A percentile compares a stretch with the other conserved stretches of the same genome.
Evolutionary conservation across 129 eudicot genomes (phyloP).

Genomic region (Chrysanthemum makinoi): DNA sequence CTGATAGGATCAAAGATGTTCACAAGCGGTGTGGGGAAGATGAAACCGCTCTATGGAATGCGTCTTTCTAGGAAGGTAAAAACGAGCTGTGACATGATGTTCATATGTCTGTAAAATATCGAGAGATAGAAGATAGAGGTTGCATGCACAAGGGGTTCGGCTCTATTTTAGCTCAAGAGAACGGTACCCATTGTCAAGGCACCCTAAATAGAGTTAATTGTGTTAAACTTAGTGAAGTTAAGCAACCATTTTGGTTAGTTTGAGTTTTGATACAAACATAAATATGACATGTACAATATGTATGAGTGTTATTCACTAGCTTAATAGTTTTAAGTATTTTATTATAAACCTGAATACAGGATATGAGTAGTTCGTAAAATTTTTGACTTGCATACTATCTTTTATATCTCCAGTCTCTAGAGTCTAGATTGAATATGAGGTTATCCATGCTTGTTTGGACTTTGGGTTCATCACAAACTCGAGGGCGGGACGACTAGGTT

Average conservation of each 20-base stretch:
- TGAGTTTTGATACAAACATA: slow-evolving; percentile 2
- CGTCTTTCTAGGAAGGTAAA: slow-evolving; percentile 35
- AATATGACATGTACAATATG: not conserved
- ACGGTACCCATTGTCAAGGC: slow-evolving; percentile 30
- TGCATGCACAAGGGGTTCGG: slow-evolving; percentile 21
- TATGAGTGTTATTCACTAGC: not conserved
- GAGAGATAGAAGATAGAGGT: slow-evolving; percentile 27
- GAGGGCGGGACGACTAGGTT: too few species aligned
- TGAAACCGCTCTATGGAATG: slow-evolving; percentile 61
- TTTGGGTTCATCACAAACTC: too few species aligned
- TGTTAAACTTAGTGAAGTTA: not conserved
- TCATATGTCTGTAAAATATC: slow-evolving; percentile 11
- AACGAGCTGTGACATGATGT: slow-evolving; percentile 7
- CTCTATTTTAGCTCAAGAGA: slow-evolving; percentile 42
- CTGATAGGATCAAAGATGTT: slow-evolving; percentile 80
- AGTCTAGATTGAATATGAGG: too few species aligned
- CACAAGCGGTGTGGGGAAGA: slow-evolving; percentile 91
- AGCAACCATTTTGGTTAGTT: slow-evolving; percentile 16
- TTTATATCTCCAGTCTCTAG: too few species aligned
- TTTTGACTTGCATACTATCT: too few species aligned
- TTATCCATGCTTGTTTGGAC: too few species aligned
- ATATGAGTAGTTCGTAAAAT: too few species aligned
- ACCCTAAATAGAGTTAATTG: slow-evolving; percentile 17
- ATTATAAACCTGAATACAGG: too few species aligned
- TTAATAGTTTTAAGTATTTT: too few species aligned